These are phyloP conservation scores for Pleurotus pulmonarius DNA, from an alignment of 768 basidiomycete genomes.

Conservation along the genomic window DNA sequence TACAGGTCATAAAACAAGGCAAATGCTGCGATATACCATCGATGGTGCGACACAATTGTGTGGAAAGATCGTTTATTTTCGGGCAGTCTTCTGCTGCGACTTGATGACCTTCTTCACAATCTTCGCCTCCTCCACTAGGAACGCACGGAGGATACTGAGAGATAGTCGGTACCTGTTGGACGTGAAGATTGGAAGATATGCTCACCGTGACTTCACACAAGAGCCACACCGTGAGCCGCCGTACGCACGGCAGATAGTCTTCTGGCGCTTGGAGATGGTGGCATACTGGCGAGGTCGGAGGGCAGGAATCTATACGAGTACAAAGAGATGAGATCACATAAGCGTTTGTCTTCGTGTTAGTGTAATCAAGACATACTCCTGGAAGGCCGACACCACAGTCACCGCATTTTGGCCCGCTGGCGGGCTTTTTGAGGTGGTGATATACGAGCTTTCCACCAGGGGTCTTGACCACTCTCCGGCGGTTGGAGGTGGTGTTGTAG, in stretches of 20 bases:
- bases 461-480: conserved; percentile 94
- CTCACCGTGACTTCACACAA: conserved; percentile 92
- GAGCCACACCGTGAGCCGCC: conserved; percentile 96
- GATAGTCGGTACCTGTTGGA: too few relatives aligned
- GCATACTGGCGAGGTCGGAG: conserved; percentile 96
- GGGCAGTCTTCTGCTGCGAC: conserved; percentile 62
- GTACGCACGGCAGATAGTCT: conserved; percentile 94
- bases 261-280: conserved; percentile 93
- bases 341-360: not conserved
- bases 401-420: conserved; percentile 92
- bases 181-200: conserved; percentile 10
- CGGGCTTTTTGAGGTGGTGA: conserved; percentile 96
- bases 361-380: conserved; percentile 61
- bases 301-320: conserved; percentile 68
- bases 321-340: conserved; percentile 2
- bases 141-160: conserved; percentile 89
- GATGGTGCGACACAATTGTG: conserved; percentile 1
- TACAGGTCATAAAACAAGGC: conserved; percentile 5
- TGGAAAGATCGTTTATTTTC: conserved; percentile 32
- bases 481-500: conserved; percentile 97
- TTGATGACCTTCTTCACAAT: conserved; percentile 99
- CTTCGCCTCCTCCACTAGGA: conserved; percentile 99
- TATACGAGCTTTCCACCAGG: conserved; percentile 98
- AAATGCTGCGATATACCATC: not conserved
- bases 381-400: conserved; percentile 94